phyloP scores from a whole-genome alignment of 2,329 filamentous ascomycete genomes.

The Penicillium digitatum region DNA sequence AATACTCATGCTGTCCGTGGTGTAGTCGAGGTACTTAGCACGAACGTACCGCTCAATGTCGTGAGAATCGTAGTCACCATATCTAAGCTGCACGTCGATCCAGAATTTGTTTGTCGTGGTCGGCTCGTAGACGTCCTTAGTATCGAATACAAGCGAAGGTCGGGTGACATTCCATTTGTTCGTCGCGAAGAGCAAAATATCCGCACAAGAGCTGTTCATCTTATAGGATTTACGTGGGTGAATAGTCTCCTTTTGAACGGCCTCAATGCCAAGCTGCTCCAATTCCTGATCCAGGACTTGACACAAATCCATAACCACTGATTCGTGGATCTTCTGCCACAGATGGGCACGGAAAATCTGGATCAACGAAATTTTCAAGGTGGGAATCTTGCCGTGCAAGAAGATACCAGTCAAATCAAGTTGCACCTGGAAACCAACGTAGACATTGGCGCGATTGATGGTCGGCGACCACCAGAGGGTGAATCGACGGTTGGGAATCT shows the following conservation, averaged over 20 bases:
- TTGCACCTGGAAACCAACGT: slow-evolving; percentile 98
- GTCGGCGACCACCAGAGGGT: slow-evolving; percentile 96
- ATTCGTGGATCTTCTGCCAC: slow-evolving; percentile 99
- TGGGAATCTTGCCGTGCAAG: slow-evolving; percentile 97
- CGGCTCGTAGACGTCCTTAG: slow-evolving; percentile 88
- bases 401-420: slow-evolving; percentile 97
- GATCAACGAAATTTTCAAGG: slow-evolving; percentile 93
- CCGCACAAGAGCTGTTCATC: slow-evolving; percentile 99
- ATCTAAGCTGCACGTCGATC: slow-evolving; percentile 93
- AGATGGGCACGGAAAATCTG: slow-evolving; percentile 99
- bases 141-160: slow-evolving; percentile 90
- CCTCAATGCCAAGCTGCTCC: slow-evolving; percentile 92
- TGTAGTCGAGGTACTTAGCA: slow-evolving; percentile 98
- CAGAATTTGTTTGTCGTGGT: slow-evolving; percentile 99
- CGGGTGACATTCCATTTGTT: slow-evolving; percentile 99
- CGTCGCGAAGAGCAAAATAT: slow-evolving; percentile 92
- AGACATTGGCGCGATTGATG: slow-evolving; percentile 93
- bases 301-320: slow-evolving; percentile 96
- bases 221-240: slow-evolving; percentile 99
- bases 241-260: slow-evolving; percentile 97
- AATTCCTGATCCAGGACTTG: slow-evolving; percentile 98
- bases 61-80: slow-evolving; percentile 98
- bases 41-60: slow-evolving; percentile 97
- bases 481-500: slow-evolving; percentile 97
- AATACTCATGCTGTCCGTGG: slow-evolving; percentile 96